phyloP scores from a whole-genome alignment of 768 basidiomycete species.

The Rhodosporidiobolus odoratus region DNA sequence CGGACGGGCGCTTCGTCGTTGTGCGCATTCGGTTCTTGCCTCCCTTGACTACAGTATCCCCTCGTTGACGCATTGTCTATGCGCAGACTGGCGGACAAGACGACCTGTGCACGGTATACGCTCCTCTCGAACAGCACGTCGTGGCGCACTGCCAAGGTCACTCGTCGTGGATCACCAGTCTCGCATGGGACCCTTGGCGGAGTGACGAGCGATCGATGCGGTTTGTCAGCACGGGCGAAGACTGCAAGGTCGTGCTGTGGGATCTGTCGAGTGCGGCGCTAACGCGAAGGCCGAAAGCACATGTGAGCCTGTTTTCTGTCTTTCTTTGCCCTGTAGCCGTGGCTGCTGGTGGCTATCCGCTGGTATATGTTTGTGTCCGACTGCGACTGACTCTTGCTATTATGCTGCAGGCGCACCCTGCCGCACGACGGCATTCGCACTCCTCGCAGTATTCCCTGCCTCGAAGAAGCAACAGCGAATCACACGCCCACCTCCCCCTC shows the following conservation, averaged over 20 bases:
- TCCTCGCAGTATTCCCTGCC: constrained; percentile 63
- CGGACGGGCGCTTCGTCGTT: constrained; percentile 86
- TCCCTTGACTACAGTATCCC: background rate
- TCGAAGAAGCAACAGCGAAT: constrained; percentile 53
- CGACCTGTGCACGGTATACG: constrained; percentile 88
- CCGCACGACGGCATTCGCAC: constrained; percentile 60
- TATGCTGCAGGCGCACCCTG: constrained; percentile 69
- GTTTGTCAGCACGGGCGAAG: constrained; percentile 93
- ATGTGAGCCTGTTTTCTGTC: background rate
- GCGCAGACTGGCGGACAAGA: constrained; percentile 89
- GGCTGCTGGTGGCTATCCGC: too few species aligned
- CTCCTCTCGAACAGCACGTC: constrained; percentile 87
- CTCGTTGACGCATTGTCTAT: too few species aligned
- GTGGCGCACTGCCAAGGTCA: constrained; percentile 96
- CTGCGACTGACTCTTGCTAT: background rate
- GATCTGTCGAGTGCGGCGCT: constrained; percentile 42
- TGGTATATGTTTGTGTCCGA: too few species aligned
- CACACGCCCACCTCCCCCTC: constrained; percentile 51
- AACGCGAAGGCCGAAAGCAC: constrained; percentile 36
- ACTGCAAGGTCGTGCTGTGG: constrained; percentile 87
- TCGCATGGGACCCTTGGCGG: constrained; percentile 83
- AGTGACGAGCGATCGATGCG: constrained; percentile 71
- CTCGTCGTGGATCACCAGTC: constrained; percentile 81
- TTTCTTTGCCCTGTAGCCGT: too few species aligned
- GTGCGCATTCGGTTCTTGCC: constrained; percentile 47